Evolutionary conservation across 768 basidiomycete species (phyloP).

Genomic region (Boletus speciosus): DNA sequence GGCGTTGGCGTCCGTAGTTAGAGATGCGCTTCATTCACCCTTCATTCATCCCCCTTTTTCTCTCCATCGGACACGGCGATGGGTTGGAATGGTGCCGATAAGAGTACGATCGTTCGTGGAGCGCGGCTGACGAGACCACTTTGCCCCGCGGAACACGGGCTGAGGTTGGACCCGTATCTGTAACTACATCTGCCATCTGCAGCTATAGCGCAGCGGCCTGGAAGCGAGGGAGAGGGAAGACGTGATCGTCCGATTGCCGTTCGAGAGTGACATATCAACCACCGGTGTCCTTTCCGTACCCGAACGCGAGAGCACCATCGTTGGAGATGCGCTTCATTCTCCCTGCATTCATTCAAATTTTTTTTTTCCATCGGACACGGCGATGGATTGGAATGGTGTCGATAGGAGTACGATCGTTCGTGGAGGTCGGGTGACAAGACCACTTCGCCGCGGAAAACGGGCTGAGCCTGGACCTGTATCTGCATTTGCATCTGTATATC

Average conservation of each 20-base stretch:
- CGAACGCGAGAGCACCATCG: not conserved
- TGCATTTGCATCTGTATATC: not conserved
- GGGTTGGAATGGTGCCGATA: not conserved
- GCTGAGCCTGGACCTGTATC: constrained; percentile 3
- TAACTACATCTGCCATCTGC: not conserved
- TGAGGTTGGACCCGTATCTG: constrained; percentile 1
- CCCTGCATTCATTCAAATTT: not conserved
- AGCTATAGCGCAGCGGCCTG: not conserved
- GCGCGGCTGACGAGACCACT: not conserved
- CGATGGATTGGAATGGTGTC: not conserved
- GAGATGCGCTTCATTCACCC: not conserved
- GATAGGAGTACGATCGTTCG: not conserved
- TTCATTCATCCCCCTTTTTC: not conserved
- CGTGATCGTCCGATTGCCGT: not conserved
- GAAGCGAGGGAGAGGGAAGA: not conserved
- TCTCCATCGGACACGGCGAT: not conserved
- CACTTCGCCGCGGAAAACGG: constrained; percentile 3
- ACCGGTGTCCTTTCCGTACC: not conserved
- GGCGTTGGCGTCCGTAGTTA: not conserved
- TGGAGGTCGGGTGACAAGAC: not conserved
- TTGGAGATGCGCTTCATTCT: too few relatives aligned
- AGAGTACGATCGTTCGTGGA: not conserved
- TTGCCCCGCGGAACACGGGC: constrained; percentile 8
- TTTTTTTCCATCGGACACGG: not conserved
- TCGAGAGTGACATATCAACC: not conserved